phyloP scores from a whole-genome alignment of 441 rosid species.

The Gossypium schwendimanii region DNA sequence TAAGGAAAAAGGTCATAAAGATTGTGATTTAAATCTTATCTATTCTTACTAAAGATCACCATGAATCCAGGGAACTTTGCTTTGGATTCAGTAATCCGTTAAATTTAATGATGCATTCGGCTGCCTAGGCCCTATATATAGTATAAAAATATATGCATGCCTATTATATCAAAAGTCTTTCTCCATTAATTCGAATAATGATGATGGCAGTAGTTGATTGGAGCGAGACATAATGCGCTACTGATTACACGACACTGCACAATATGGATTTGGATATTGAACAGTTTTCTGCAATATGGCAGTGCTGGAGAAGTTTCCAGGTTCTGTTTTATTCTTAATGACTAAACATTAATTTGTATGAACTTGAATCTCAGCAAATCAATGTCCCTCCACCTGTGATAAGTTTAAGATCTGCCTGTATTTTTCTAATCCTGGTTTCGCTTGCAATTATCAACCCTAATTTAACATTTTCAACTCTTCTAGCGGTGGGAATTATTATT shows the following conservation, averaged over 20 bases:
- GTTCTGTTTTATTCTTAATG: neutral
- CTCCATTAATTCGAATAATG: neutral
- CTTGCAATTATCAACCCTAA: neutral
- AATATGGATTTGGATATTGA: neutral
- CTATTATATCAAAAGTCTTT: neutral
- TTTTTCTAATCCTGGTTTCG: neutral
- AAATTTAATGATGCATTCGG: no score
- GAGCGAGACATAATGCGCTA: neutral
- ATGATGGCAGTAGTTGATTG: neutral
- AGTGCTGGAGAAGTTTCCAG: neutral
- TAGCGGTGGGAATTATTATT: neutral
- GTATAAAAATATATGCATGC: no score
- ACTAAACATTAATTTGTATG: neutral
- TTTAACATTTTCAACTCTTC: neutral
- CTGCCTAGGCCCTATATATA: no score
- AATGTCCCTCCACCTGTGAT: neutral
- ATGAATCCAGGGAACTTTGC: no score
- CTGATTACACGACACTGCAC: neutral
- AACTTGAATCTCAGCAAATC: neutral
- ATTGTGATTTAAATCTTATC: no score
- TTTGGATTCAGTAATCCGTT: no score
- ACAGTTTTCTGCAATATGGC: neutral
- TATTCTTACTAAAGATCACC: no score
- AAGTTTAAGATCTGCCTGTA: neutral
- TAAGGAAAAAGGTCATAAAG: no score